These are phyloP conservation scores for Pythium guiyangense DNA, from an alignment of 352 stramenopile genomes.

Conservation along the genomic window DNA sequence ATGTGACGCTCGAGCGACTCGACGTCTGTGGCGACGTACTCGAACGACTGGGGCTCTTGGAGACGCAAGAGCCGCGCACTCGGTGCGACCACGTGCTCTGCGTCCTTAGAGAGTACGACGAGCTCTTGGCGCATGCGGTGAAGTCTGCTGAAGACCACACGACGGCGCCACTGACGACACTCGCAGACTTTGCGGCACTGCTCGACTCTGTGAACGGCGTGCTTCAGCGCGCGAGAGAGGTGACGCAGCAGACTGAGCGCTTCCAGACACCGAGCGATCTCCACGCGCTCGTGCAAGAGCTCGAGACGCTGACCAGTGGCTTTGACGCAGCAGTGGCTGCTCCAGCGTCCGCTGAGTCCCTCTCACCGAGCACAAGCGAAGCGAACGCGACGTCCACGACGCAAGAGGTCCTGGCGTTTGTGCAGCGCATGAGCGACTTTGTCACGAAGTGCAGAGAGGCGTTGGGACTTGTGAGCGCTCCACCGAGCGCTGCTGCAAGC, in stretches of 20 bases:
- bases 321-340: background rate
- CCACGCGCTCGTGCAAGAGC: slow-evolving; percentile 5
- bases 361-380: background rate
- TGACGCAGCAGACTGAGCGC: background rate
- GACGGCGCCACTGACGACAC: background rate
- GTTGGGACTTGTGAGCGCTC: slow-evolving; percentile 2
- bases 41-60: slow-evolving; percentile 1
- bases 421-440: slow-evolving; percentile 19
- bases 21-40: background rate
- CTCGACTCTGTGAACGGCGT: background rate
- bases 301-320: background rate
- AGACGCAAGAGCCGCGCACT: background rate
- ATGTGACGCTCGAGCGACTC: background rate
- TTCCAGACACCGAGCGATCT: slow-evolving; percentile 7
- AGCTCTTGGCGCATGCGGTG: background rate
- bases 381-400: slow-evolving; percentile 11
- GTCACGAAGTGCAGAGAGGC: slow-evolving; percentile 18
- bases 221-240: background rate
- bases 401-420: slow-evolving; percentile 19
- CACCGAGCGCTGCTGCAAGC: background rate
- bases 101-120: slow-evolving; percentile 1
- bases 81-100: slow-evolving; percentile 1
- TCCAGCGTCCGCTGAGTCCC: background rate
- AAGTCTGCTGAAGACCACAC: background rate
- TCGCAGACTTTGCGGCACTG: slow-evolving; percentile 3